Percentiles rank a stretch among this genome's conserved stretches.
phyloP scores from a whole-genome alignment of 371 early-diverging fungal species.

The Catenaria anguillulae region DNA sequence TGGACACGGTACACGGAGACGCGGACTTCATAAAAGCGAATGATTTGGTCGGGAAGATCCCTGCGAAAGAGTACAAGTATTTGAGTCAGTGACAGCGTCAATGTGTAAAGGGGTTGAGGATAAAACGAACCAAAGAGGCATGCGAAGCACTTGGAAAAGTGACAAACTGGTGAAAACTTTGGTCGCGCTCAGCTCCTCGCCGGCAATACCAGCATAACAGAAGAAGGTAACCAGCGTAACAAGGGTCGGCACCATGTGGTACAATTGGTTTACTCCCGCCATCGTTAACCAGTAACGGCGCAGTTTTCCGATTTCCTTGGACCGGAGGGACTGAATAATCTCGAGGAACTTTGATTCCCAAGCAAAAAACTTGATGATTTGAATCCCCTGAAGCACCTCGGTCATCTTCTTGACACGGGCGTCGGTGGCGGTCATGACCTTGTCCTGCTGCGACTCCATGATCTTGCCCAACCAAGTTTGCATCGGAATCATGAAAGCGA shows the following conservation, averaged over 20 bases:
- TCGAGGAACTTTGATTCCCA: neutral
- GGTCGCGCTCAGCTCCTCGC: neutral
- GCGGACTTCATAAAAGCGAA: neutral
- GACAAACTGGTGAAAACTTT: neutral
- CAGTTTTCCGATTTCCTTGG: neutral
- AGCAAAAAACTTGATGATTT: slow-evolving; percentile 7
- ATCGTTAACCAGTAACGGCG: neutral
- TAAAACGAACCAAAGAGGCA: slow-evolving; percentile 3
- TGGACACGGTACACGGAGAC: neutral
- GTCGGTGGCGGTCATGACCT: slow-evolving; percentile 1
- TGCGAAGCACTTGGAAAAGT: neutral
- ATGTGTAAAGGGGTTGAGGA: too few relatives aligned
- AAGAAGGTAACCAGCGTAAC: neutral
- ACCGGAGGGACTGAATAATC: neutral
- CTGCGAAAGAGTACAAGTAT: neutral
- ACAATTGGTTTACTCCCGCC: neutral
- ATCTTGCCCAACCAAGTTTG: neutral
- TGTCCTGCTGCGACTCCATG: neutral
- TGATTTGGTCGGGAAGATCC: neutral
- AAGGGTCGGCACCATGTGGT: neutral
- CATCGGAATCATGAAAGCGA: neutral
- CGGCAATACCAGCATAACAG: neutral
- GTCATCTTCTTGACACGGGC: slow-evolving; percentile 4
- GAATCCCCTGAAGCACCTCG: slow-evolving; percentile 7
- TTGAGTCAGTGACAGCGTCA: neutral